These are phyloP conservation scores for Zea luxurians DNA, from an alignment of 176 grass and related monocot species.

Conservation along the genomic window DNA sequence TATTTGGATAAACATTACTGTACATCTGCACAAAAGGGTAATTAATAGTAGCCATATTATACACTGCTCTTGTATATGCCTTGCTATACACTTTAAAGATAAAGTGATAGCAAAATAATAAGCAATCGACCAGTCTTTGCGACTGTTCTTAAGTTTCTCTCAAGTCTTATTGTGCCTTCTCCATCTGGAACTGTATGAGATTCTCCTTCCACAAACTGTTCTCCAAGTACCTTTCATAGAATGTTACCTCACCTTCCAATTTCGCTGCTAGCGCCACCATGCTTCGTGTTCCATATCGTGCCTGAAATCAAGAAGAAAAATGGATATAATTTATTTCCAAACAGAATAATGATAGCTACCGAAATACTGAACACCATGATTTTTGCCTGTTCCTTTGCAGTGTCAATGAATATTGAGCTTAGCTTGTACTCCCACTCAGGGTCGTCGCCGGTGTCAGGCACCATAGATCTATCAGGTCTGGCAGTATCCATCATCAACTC, in stretches of 20 bases:
- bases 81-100: not conserved
- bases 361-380: not conserved
- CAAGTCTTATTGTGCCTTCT: conserved; percentile 28
- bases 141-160: conserved; percentile 5
- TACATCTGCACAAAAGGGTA: conserved; percentile 1
- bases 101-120: not conserved
- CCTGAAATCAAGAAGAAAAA: conserved; percentile 38
- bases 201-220: conserved; percentile 64
- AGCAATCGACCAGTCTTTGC: not conserved
- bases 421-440: conserved; percentile 64
- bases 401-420: conserved; percentile 81
- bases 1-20: not conserved
- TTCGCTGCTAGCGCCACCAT: conserved; percentile 60
- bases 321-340: not conserved
- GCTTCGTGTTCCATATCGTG: conserved; percentile 82
- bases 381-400: conserved; percentile 49
- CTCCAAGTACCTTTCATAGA: conserved; percentile 73
- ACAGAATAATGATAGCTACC: not conserved
- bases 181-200: conserved; percentile 44
- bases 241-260: conserved; percentile 46
- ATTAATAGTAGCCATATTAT: not conserved
- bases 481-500: conserved; percentile 62
- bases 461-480: conserved; percentile 51
- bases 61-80: not conserved
- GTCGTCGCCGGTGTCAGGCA: conserved; percentile 57